Conservation (phyloP, 163 green algal species). For the Prototheca stagnorum region DNA sequence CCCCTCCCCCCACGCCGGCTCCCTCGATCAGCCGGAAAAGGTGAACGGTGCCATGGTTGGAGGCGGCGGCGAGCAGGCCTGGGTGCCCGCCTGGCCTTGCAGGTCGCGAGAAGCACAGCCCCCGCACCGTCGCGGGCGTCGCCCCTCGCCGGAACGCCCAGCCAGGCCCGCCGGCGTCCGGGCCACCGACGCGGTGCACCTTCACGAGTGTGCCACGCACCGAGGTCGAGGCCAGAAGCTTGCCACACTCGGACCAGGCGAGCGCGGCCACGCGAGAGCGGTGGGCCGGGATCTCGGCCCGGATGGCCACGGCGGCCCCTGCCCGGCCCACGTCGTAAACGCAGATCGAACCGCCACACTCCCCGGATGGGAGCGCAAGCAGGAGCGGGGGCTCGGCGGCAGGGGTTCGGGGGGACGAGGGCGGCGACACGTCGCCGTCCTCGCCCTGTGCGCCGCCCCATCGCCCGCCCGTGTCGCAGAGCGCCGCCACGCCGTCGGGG, state of each 20-base stretch:
- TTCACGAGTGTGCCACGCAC: conserved; percentile 61
- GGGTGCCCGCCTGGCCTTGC: not conserved
- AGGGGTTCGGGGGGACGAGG: conserved; percentile 35
- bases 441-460: too few species aligned
- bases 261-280: conserved; percentile 33
- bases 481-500: conserved; percentile 1
- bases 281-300: conserved; percentile 55
- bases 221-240: conserved; percentile 54
- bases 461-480: not conserved
- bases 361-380: conserved; percentile 34
- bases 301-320: conserved; percentile 23
- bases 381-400: conserved; percentile 28
- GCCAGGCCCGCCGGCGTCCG: conserved; percentile 4
- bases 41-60: conserved; percentile 46
- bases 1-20: too few species aligned
- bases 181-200: conserved; percentile 42
- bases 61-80: conserved; percentile 39
- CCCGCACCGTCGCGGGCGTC: conserved; percentile 35
- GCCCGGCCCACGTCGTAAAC: conserved; percentile 46
- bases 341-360: conserved; percentile 21
- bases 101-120: conserved; percentile 43
- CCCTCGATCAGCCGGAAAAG: conserved; percentile 31
- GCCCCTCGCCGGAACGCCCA: conserved; percentile 40
- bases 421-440: conserved; percentile 14
- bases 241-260: conserved; percentile 43